Evolutionary conservation across 108 stramenopile genomes (phyloP).

Genomic region (Bacterosira constricta): DNA sequence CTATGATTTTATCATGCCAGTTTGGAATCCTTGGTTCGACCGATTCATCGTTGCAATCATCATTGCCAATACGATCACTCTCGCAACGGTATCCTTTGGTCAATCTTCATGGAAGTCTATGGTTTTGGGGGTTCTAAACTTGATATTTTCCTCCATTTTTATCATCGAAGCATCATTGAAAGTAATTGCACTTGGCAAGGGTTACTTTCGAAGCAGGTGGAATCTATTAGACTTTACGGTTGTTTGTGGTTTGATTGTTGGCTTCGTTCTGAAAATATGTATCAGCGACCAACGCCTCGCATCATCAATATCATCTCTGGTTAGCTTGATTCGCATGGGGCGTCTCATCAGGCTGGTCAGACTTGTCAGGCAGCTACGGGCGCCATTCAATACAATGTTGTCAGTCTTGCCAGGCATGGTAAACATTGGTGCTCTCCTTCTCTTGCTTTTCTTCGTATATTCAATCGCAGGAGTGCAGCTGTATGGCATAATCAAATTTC

Average conservation of each 20-base stretch:
- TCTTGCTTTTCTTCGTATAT: constrained; percentile 74
- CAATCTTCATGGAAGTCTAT: constrained; percentile 22
- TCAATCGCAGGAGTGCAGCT: constrained; percentile 63
- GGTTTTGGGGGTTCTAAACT: constrained; percentile 41
- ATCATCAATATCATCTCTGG: constrained; percentile 37
- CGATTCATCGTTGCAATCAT: constrained; percentile 55
- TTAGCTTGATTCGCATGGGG: constrained; percentile 60
- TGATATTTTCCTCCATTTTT: constrained; percentile 57
- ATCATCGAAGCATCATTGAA: constrained; percentile 60
- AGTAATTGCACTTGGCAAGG: constrained; percentile 30
- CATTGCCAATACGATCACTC: constrained; percentile 43
- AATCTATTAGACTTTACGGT: constrained; percentile 69
- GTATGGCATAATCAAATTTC: constrained; percentile 15
- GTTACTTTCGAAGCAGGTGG: constrained; percentile 62
- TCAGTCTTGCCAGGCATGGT: constrained; percentile 53
- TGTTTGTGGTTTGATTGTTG: constrained; percentile 54
- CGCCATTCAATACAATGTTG: constrained; percentile 67
- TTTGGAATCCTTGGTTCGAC: constrained; percentile 50
- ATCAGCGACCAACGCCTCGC: constrained; percentile 7
- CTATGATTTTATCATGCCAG: constrained; percentile 50
- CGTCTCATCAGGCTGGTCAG: constrained; percentile 65
- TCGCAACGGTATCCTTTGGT: constrained; percentile 53
- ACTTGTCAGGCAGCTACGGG: constrained; percentile 45
- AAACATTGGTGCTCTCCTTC: constrained; percentile 65
- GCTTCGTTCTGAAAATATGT: constrained; percentile 34